Conservation (phyloP, 192 early-diverging fungal species). For the Coemansia sp. region DNA sequence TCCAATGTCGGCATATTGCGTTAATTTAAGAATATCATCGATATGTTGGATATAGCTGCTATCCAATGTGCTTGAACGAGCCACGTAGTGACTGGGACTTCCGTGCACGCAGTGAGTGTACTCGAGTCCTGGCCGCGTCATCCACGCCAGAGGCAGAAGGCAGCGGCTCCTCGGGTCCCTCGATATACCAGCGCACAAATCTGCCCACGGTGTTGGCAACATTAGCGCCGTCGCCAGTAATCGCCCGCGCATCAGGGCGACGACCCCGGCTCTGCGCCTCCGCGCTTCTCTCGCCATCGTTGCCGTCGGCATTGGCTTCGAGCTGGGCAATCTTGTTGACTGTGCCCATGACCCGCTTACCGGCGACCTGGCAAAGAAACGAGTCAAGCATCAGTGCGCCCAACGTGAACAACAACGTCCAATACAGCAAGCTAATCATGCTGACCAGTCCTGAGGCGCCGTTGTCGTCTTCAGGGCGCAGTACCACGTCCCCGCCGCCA, state of each 20-base stretch:
- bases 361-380: conserved; percentile 55
- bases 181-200: conserved; percentile 55
- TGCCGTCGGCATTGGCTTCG: conserved; percentile 5
- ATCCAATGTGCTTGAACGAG: conserved; percentile 34
- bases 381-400: conserved; percentile 59
- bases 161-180: conserved; percentile 25
- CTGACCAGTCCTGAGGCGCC: conserved; percentile 29
- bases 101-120: conserved; percentile 15
- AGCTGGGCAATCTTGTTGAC: conserved; percentile 48
- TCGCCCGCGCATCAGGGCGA: neutral
- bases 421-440: conserved; percentile 52
- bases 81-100: conserved; percentile 33
- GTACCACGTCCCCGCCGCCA: neutral
- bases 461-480: neutral
- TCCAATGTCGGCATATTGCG: neutral
- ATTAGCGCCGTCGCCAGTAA: neutral
- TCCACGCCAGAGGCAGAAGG: neutral
- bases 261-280: neutral
- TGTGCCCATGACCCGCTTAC: conserved; percentile 56
- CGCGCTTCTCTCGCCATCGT: neutral
- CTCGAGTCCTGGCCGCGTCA: neutral
- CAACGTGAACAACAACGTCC: conserved; percentile 57
- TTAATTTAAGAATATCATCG: neutral
- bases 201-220: conserved; percentile 37
- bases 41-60: neutral